Conservation (phyloP, 257 asterid genomes). For the Orobanche coerulescens region DNA sequence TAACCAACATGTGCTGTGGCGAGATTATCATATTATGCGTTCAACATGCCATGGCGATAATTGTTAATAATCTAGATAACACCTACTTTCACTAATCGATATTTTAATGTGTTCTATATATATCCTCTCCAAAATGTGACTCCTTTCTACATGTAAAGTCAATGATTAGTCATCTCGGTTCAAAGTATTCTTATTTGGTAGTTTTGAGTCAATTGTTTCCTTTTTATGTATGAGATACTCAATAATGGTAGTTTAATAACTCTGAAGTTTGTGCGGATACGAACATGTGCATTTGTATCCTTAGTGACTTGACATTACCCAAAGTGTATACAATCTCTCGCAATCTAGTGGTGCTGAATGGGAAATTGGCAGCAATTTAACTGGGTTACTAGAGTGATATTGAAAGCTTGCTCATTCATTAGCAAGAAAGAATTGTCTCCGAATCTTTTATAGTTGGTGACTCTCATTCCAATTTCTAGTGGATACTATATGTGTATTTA, state of each 20-base stretch:
- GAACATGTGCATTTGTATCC: not conserved
- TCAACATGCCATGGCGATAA: not conserved
- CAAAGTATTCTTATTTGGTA: too few species aligned
- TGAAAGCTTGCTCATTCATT: not conserved
- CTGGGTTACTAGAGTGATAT: not conserved
- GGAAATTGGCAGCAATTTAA: not conserved
- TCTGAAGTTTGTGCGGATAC: not conserved
- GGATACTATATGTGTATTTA: not conserved
- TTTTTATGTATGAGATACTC: not conserved
- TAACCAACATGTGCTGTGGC: not conserved
- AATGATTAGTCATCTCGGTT: not conserved
- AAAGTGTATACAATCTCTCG: not conserved
- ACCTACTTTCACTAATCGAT: not conserved
- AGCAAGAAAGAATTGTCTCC: not conserved
- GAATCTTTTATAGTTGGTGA: not conserved
- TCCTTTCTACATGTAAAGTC: not conserved
- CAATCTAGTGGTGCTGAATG: not conserved
- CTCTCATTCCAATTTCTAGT: not conserved
- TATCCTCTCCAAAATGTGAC: not conserved
- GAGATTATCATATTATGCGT: not conserved
- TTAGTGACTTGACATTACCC: not conserved
- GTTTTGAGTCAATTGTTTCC: not conserved
- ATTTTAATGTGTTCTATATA: constrained; percentile 2
- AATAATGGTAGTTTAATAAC: not conserved
- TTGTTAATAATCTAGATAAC: not conserved